phyloP scores from a whole-genome alignment of 768 basidiomycete genomes.

The Hemileccinum impolitum region DNA sequence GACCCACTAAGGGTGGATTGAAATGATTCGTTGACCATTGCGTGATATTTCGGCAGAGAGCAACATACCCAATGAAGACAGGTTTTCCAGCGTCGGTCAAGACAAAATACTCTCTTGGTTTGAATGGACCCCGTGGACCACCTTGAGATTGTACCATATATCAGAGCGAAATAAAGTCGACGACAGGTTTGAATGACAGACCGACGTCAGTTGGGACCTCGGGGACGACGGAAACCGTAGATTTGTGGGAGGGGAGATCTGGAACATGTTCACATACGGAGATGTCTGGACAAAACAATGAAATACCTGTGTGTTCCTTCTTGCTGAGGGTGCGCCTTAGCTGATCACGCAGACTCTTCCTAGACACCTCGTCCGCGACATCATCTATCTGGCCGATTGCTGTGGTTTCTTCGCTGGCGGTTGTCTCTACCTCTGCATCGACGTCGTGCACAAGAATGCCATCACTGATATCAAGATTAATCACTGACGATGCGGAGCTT shows the following conservation, averaged over 20 bases:
- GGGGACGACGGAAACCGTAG: conserved; percentile 26
- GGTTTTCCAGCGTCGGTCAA: conserved; percentile 97
- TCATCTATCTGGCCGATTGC: conserved; percentile 44
- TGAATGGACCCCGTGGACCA: conserved; percentile 25
- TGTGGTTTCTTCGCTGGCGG: conserved; percentile 51
- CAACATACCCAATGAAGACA: conserved; percentile 79
- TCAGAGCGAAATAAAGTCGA: conserved; percentile 5
- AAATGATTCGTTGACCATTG: background rate
- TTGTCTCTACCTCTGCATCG: conserved; percentile 57
- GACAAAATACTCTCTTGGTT: conserved; percentile 82
- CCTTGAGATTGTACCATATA: conserved; percentile 3
- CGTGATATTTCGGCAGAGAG: background rate
- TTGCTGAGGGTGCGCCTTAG: conserved; percentile 62
- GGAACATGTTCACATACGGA: background rate
- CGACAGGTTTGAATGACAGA: conserved; percentile 11
- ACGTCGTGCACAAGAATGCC: conserved; percentile 70
- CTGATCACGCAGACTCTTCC: conserved; percentile 66
- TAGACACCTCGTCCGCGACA: conserved; percentile 53
- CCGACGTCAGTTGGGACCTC: conserved; percentile 32
- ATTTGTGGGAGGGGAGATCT: conserved; percentile 16
- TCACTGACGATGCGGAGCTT: conserved; percentile 69
- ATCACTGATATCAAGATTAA: conserved; percentile 63
- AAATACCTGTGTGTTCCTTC: conserved; percentile 46
- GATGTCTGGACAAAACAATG: conserved; percentile 5
- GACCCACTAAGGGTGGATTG: conserved; percentile 39